Evolutionary conservation across 805 yeast genomes (phyloP), one percentile per base, ranked within the genome.

Genomic region (Suhomyces pyralidae): DNA sequence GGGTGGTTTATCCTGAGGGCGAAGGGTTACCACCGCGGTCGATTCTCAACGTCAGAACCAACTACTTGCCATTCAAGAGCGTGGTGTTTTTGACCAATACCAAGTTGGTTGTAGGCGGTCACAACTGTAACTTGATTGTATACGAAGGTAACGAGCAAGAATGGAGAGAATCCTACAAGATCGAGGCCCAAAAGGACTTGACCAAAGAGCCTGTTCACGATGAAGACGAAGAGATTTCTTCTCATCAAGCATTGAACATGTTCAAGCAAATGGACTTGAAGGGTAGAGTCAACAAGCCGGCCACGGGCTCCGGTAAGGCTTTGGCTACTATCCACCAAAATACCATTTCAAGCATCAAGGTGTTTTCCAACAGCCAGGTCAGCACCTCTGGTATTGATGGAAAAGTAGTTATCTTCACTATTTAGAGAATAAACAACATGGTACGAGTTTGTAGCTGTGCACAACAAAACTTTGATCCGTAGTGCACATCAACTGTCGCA

Each of bases 261-360:
- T 94, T 94, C 77, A 85, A 90, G 71, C 97, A 93, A 70, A 76
- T 94, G 80, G 99, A 94, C 73, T 81, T 93, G 68, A 94, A 91
- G 78, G 99, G 99, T 54, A 81, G 88, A 52, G 82, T 82, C 49
- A 76, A 74, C 61, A 74, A 74, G 50, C 77, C 72, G 3, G 57
- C 59, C 43, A 52, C 53, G 15, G 67, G 65, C 70, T 51, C 67
- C 67, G 60, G 61, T 34, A 69, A 62, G 57, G 79, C 74, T 38
- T 77, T 87, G 69, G 80, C 80, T 49, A 90, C 97, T 14, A 81
- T 89, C 54, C 98, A 94, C 73, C 97, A 92, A 72, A 94, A 93
- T 73, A 85, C 97, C 34, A 86, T 94, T 66, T 82, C 87, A 50
- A 80, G 83, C 48, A 69, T 93, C 51, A 79, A 83, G 59, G 72